Conservation (phyloP, 2,329 filamentous ascomycete genomes). For the Claviceps capensis region DNA sequence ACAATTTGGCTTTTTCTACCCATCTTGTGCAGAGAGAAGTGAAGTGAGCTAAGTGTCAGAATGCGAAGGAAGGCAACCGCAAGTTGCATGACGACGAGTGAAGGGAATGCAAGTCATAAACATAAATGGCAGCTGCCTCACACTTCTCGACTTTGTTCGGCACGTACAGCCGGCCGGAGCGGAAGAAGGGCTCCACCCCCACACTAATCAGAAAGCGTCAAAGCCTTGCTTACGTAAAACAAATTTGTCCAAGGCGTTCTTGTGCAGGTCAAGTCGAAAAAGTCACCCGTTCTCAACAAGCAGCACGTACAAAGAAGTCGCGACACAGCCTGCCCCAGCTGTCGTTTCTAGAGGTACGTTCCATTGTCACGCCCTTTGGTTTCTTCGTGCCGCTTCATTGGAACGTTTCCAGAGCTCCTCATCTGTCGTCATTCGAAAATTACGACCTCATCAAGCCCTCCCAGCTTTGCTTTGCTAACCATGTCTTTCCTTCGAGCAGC, state of each 20-base stretch:
- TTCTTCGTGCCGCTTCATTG: too few species aligned
- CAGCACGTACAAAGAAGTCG: neutral
- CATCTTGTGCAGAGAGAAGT: too few species aligned
- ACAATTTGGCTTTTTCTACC: too few species aligned
- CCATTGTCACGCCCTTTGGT: neutral
- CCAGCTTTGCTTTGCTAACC: conserved; percentile 2
- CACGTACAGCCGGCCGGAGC: too few species aligned
- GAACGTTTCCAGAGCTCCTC: too few species aligned
- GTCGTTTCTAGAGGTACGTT: neutral
- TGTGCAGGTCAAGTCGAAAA: neutral
- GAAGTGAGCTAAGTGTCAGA: too few species aligned
- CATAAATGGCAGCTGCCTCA: too few species aligned
- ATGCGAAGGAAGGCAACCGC: too few species aligned
- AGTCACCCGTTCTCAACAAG: conserved; percentile 6
- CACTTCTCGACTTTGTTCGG: too few species aligned
- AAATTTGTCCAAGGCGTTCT: neutral
- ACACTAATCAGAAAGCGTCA: neutral
- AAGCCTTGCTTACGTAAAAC: conserved; percentile 22
- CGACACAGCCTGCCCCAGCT: neutral
- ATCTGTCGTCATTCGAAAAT: neutral
- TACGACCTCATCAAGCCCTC: neutral
- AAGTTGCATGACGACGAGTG: too few species aligned
- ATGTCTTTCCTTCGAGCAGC: neutral
- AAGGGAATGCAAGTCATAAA: too few species aligned
- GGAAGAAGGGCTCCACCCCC: neutral